These are phyloP conservation scores for Alternaria longipes DNA, from an alignment of 2,329 filamentous ascomycete genomes.

Conservation along the genomic window DNA sequence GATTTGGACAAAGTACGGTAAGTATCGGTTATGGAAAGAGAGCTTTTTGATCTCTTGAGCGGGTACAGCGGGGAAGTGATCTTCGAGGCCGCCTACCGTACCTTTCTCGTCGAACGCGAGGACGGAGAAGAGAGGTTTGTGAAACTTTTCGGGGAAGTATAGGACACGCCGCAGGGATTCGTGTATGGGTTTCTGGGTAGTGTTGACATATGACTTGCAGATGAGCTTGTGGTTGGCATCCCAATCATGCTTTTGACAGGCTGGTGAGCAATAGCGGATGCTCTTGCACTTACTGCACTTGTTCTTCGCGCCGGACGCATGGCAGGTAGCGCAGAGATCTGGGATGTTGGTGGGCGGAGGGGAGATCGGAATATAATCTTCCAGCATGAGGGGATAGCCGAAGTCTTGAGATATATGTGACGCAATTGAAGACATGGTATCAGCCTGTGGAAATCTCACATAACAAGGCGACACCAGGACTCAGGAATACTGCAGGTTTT, in stretches of 20 bases:
- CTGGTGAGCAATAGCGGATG: constrained; percentile 21
- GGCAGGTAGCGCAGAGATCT: constrained; percentile 19
- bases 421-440: not conserved
- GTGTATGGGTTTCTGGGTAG: not conserved
- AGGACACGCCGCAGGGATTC: constrained; percentile 8
- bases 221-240: constrained; percentile 11
- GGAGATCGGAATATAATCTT: constrained; percentile 11
- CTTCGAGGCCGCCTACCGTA: not conserved
- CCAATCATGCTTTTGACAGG: constrained; percentile 22
- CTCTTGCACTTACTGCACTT: constrained; percentile 20
- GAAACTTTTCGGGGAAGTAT: not conserved
- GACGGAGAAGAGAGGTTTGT: constrained; percentile 10
- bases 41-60: constrained; percentile 16
- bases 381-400: constrained; percentile 17
- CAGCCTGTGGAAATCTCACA: not conserved
- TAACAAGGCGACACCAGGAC: not conserved
- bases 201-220: constrained; percentile 10
- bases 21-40: constrained; percentile 18
- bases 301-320: not conserved
- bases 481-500: not conserved
- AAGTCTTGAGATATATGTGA: constrained; percentile 17
- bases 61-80: constrained; percentile 7
- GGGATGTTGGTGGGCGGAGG: not conserved
- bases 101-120: constrained; percentile 9
- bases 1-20: constrained; percentile 21